phyloP scores from a whole-genome alignment of 768 basidiomycete genomes.

The Lactarius vividus region DNA sequence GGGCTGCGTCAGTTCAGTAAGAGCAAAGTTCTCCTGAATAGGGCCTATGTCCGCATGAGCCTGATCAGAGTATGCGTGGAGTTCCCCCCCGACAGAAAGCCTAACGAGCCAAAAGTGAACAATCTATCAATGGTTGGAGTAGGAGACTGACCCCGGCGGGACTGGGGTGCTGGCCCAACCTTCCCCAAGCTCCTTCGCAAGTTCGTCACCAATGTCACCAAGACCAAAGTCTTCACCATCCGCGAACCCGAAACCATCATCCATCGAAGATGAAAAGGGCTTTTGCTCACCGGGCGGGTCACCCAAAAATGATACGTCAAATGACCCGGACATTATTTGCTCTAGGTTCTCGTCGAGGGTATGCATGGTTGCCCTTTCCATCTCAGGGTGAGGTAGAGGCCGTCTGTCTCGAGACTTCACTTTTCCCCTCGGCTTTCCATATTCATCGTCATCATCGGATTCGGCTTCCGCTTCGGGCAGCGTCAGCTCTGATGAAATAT shows the following conservation, averaged over 20 bases:
- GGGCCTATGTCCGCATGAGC: slow-evolving; percentile 34
- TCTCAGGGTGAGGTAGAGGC: slow-evolving; percentile 40
- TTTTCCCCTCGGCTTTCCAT: slow-evolving; percentile 38
- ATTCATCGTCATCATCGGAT: slow-evolving; percentile 46
- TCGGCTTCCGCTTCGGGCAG: slow-evolving; percentile 33
- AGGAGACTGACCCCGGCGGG: slow-evolving; percentile 27
- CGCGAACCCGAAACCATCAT: slow-evolving; percentile 41
- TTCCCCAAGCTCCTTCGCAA: slow-evolving; percentile 71
- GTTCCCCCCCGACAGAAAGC: slow-evolving; percentile 5
- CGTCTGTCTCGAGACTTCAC: slow-evolving; percentile 33
- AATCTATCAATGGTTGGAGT: background rate
- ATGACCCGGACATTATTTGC: slow-evolving; percentile 61
- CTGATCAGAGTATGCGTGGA: slow-evolving; percentile 18
- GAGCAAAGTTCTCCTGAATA: slow-evolving; percentile 28
- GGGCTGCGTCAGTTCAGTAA: slow-evolving; percentile 5
- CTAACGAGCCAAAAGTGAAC: slow-evolving; percentile 1
- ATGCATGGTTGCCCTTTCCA: slow-evolving; percentile 50
- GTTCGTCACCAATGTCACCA: slow-evolving; percentile 64
- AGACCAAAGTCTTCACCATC: slow-evolving; percentile 56
- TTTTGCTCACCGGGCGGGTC: slow-evolving; percentile 36
- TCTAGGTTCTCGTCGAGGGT: slow-evolving; percentile 73
- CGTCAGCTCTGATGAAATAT: background rate
- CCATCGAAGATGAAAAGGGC: slow-evolving; percentile 56
- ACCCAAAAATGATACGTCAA: slow-evolving; percentile 57
- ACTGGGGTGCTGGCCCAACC: slow-evolving; percentile 50